Conservation (phyloP, 164 flowering plant species). For the Litsea cubeba region DNA sequence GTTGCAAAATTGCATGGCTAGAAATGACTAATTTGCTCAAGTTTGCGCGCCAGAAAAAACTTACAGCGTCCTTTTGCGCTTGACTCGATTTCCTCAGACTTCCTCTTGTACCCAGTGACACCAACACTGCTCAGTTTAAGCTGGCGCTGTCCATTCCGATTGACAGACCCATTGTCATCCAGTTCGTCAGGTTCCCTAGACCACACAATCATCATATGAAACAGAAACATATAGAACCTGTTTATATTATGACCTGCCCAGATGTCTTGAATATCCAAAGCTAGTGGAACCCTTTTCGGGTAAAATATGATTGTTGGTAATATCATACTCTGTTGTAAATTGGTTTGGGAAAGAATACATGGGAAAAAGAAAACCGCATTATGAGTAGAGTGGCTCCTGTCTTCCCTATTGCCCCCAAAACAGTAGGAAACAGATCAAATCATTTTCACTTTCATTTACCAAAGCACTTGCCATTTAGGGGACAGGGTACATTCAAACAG, state of each 20-base stretch:
- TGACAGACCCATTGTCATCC: conserved; percentile 48
- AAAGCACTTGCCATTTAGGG: background rate
- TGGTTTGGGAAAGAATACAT: background rate
- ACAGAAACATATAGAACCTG: background rate
- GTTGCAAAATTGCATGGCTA: conserved; percentile 3
- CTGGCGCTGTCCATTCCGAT: conserved; percentile 51
- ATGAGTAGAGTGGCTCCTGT: too few relatives aligned
- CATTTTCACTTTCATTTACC: too few relatives aligned
- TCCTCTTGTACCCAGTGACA: conserved; percentile 58
- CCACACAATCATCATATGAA: background rate
- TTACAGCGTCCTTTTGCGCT: conserved; percentile 86
- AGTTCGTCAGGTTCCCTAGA: conserved; percentile 44
- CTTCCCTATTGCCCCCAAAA: too few relatives aligned
- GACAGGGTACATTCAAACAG: background rate
- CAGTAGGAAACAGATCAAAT: too few relatives aligned
- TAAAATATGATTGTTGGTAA: background rate
- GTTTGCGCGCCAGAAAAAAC: conserved; percentile 83
- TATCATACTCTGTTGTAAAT: background rate
- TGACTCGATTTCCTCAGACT: conserved; percentile 77
- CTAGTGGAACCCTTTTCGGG: background rate
- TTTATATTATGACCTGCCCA: background rate
- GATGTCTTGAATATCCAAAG: too few relatives aligned
- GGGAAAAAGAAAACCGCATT: background rate
- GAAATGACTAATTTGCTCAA: conserved; percentile 59
- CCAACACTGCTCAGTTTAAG: conserved; percentile 61